Base-by-base conservation (phyloP, 495 filamentous ascomycete species). In the Tuber umbilicatum region DNA sequence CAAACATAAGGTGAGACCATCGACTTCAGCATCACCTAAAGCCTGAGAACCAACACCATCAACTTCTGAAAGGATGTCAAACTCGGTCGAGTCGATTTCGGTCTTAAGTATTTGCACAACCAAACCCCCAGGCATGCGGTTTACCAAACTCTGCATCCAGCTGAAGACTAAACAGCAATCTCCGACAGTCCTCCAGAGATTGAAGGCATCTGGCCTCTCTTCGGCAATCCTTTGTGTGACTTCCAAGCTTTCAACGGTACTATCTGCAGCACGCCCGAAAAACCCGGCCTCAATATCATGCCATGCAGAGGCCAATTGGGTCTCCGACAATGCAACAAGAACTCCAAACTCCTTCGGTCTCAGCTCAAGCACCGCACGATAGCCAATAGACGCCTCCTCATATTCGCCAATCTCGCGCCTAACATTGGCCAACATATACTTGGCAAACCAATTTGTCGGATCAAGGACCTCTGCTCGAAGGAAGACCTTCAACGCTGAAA, bases 371-470 rank as follows among this genome's bases (percentile, higher is more conserved):
- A 98, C 92, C 16, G 87, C 85, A 72, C 88, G 86, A 80, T 98
- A 97, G 41, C 90, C 88, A 19, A 84, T 78, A 76, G 94, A 91
- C 16, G 95, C 92, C 43, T 91, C 90, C 70, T 94, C 92, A 82
- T 91, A 97, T 27, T 97, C 90, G 16, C 94, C 93, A 45, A 98
- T 86, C 83, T 98, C 95, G 55, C 95, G 88, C 80, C 92, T 91
- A 27, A 98, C 91, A 75, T 99, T 97, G 2, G 94, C 94, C n/a
- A 97, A 87, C 90, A 99, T 97, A 81, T 97, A 97, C 77, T 92
- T 91, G 10, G 93, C 92, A 82, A 97, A 98, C 95, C 95, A 99
- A 45, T 88, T 90, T 60, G 94, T 90, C 60, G 80, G 80, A 45
- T 85, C 83, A 3, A 85, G 80, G 6, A 88, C 84, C 71, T 89